Base-by-base conservation (phyloP, 1,284 basidiomycete species). In the Takashimella tepidaria region DNA sequence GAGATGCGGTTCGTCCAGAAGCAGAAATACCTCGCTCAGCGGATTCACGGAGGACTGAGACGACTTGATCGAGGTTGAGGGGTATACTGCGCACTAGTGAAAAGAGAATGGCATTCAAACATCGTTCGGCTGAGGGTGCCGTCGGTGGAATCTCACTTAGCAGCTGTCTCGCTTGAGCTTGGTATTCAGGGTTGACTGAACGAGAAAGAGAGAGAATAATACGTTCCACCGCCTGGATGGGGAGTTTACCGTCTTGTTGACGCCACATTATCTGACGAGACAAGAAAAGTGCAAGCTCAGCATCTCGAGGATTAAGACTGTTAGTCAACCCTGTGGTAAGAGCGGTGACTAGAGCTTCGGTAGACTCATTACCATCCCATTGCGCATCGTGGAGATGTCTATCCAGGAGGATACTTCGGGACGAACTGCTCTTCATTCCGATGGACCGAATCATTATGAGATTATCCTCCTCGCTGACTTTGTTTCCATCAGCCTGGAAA, bases 381-480 rank as follows among this genome's bases (percentile, higher is more conserved):
- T 68, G 50, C 26, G 64, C 68, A 54, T 72, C 71, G 25, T 65
- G 66, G 55, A 73, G 53, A 53, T 73, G 64, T 5, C 71, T 57
- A 27, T 73, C 70, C 10, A 73, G 60, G 8, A 73, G 58, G 24
- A 70, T 56, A 5, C 58, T 50, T 45, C 65, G 57, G 4, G 67
- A 68, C 5, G 57, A 46, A 43, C 37, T 56, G 3, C 51, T 31
- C 8, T 52, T 59, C 20, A 27, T 43, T 1, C 59, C 64, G 4
- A 68, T 59, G 13, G 55, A 43, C 19, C 59, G 58, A 42, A 73
- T 67, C 45, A 71, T 52, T 5, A 49, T 42, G 3, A 71, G 54
- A 16, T 56, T 51, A 20, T 66, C 61, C 0, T 27, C 10, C 10
- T 50, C 49, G 2, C 53, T 45, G 13, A 68, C 54, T 2, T 27